phyloP scores from a whole-genome alignment of 306 rosid species.

The Trichosanthes cucumerina region DNA sequence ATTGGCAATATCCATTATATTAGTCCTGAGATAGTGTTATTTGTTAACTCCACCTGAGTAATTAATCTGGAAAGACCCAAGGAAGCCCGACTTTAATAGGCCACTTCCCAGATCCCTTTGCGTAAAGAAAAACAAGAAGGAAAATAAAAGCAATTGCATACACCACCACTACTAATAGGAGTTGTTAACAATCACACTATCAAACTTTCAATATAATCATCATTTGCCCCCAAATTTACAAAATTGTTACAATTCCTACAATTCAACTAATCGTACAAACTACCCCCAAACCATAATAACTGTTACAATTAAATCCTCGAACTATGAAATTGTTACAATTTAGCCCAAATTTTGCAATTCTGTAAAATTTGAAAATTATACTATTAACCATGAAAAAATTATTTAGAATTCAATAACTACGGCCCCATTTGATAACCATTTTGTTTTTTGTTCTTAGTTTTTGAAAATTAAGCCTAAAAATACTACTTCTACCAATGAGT shows the following conservation, averaged over 20 bases:
- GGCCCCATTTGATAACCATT: too few relatives aligned
- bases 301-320: background rate
- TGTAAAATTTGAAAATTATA: background rate
- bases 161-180: background rate
- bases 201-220: too few relatives aligned
- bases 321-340: background rate
- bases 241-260: too few relatives aligned
- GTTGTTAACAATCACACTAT: background rate
- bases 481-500: too few relatives aligned
- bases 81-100: background rate
- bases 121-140: background rate
- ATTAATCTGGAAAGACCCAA: background rate
- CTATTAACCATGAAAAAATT: background rate
- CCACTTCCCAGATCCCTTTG: background rate
- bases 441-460: too few relatives aligned
- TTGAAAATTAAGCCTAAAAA: too few relatives aligned
- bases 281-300: background rate
- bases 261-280: background rate
- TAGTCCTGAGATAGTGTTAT: slow-evolving; percentile 37
- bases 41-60: slow-evolving; percentile 5
- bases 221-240: background rate
- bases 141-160: background rate
- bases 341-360: background rate
- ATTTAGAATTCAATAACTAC: background rate
- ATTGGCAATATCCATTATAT: slow-evolving; percentile 41